Base-by-base conservation (phyloP, 2,329 filamentous ascomycete species). In the Nemania abortiva region DNA sequence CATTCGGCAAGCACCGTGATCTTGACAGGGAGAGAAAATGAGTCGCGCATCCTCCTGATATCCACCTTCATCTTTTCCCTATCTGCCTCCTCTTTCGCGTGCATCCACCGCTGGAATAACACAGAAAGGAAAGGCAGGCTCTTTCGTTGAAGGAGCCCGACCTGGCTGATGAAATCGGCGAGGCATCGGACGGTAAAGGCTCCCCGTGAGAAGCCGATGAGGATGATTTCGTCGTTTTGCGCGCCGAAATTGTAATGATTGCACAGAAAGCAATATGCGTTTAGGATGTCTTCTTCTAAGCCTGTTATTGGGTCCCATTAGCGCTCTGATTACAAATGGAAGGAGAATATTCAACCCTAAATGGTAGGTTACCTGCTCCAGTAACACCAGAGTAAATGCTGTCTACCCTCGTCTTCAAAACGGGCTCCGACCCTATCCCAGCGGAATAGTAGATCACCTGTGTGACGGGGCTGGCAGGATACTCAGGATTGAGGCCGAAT, bases 101-200 rank as follows among this genome's bases (percentile, higher is more conserved):
- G 22, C 60, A 68, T 58, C 66, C 66, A 68, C 15, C 60, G 52
- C 15, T 69, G 13, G 47, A 66, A 70, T 9, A 70, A 6, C 34
- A 58, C 54, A 11, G 54, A 50, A 2, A 70, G 65, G 20, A 65
- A 66, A 1, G 62, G 42, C 10, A 70, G 45, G 27, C 29, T 39
- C 47, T 65, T 70, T 18, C 57, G 56, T 15, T 55, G 58, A 5
- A 72, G 56, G 5, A 72, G 29, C 3, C 72, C 70, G 1, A 68
- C 52, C 3, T 70, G 54, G 45, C 55, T 67, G 15, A 82, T 78
- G 65, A 82, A 74, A 53, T 74, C 74, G 7, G 78, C 76, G 61
- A 82, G 79, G 39, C 76, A 77, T 59, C 80, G 74, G 1, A 80
- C 80, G 0, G 81, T 82, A 56, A 81, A 83, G 0, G 81, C 81